A percentile compares a stretch with the other conserved stretches of the same genome.
Conservation (phyloP, 2,329 filamentous ascomycete species). For the Ustulina deusta region DNA sequence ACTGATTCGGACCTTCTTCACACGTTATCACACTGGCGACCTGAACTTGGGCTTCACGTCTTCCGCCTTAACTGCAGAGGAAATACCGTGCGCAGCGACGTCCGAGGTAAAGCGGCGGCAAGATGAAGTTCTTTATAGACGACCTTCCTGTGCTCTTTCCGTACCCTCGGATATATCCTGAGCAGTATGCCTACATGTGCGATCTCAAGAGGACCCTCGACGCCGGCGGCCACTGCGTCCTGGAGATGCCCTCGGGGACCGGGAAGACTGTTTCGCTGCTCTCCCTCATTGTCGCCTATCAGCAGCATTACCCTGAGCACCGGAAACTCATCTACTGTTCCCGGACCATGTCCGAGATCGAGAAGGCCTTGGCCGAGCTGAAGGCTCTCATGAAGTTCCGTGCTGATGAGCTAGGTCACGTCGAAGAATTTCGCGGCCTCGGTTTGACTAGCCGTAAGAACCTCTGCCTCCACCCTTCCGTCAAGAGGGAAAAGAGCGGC, state of each 20-base stretch:
- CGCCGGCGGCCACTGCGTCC: conserved; percentile 91
- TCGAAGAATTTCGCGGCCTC: conserved; percentile 92
- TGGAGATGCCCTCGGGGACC: conserved; percentile 99
- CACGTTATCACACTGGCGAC: background rate
- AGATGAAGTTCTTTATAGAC: conserved; percentile 85
- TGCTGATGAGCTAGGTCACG: conserved; percentile 84
- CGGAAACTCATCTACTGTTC: conserved; percentile 99
- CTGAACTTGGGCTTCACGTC: background rate
- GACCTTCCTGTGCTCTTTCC: conserved; percentile 57
- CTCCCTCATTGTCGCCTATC: conserved; percentile 96
- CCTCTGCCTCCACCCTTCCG: conserved; percentile 92
- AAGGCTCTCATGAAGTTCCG: conserved; percentile 96
- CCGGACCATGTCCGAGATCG: conserved; percentile 99
- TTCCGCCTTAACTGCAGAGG: background rate
- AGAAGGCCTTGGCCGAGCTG: conserved; percentile 93
- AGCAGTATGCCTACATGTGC: conserved; percentile 85
- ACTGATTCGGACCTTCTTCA: background rate
- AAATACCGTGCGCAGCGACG: background rate
- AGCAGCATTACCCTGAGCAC: conserved; percentile 91
- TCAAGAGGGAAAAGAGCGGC: conserved; percentile 96
- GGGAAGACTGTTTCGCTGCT: conserved; percentile 97
- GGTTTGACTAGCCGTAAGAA: conserved; percentile 98
- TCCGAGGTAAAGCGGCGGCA: conserved; percentile 16
- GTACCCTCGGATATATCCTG: conserved; percentile 61
- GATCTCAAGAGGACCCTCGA: conserved; percentile 91